Evolutionary conservation across 805 yeast genomes (phyloP), one percentile per base, ranked within the genome.

Genomic region (Candida silvicultrix): DNA sequence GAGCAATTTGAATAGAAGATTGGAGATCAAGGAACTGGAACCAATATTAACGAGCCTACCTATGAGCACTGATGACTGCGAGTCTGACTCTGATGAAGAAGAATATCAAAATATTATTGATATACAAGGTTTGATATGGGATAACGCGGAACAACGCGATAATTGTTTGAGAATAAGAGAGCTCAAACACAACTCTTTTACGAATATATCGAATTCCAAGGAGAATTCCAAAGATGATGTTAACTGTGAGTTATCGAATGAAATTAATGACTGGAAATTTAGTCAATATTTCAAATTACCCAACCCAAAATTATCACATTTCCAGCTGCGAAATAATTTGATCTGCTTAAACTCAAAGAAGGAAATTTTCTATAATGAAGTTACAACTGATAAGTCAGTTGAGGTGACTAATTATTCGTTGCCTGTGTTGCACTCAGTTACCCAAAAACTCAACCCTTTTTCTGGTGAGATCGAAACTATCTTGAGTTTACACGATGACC

Each of bases 281-380:
- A 66, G 45, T 57, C 70, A 18, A 68, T 72, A 29, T 65, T 61
- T 53, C 62, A 65, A 52, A 48, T 66, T 22, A 58, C 68, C 80
- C 9, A 71, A 69, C 43, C 76, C 81, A 6, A 71, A 69, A 50
- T 63, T 78, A 12, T 70, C 74, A 18, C 85, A 81, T 63, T 78
- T 79, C 57, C 85, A 80, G 60, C 64, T 80, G 31, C 62, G 85
- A 15, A 73, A 77, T 46, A 45, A 45, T 25, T 60, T 78, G 42
- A 70, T 80, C 7, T 38, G 45, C 14, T 15, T 41, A 18, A 45
- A 43, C 21, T 15, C 32, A 1, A 38, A n/a, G 9, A 45, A 37
- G 2, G 50, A 49, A 19, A 32, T 50, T 2, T 45, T 43, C 25
- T 50, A 40, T 32, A 44, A 38, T 12, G 52, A 50, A 22, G 7